Percentiles rank a stretch among this genome's conserved stretches.
These are phyloP conservation scores for Vigna mungo DNA, from an alignment of 306 rosid genomes.

Conservation along the genomic window DNA sequence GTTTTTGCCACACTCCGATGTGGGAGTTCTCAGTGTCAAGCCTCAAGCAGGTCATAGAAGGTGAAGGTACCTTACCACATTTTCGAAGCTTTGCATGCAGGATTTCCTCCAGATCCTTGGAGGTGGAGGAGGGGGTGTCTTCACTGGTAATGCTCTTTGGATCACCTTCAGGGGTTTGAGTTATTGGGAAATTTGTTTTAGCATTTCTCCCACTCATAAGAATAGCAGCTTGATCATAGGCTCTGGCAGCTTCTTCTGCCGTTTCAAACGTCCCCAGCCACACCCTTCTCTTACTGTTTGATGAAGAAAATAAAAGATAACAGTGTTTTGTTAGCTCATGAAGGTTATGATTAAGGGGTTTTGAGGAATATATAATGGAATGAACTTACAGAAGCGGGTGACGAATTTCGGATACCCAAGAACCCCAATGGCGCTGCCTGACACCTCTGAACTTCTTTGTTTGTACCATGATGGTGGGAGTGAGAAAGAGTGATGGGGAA, in stretches of 20 bases:
- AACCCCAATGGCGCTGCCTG: conserved; percentile 99
- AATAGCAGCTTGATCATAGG: conserved; percentile 97
- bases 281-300: conserved; percentile 88
- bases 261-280: conserved; percentile 99
- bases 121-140: conserved; percentile 37
- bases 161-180: conserved; percentile 51
- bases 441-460: conserved; percentile 98
- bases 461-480: conserved; percentile 69
- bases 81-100: conserved; percentile 81
- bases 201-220: conserved; percentile 95
- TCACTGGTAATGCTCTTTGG: conserved; percentile 11
- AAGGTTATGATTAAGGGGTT: background rate
- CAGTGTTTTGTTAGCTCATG: background rate
- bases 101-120: conserved; percentile 70
- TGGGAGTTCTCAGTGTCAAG: conserved; percentile 85
- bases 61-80: conserved; percentile 72
- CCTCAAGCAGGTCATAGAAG: conserved; percentile 92
- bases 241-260: conserved; percentile 96
- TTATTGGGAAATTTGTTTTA: conserved; percentile 85
- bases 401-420: conserved; percentile 99
- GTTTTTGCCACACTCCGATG: conserved; percentile 92
- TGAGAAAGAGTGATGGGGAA: conserved; percentile 29
- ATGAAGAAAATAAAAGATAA: background rate
- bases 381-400: conserved; percentile 82
- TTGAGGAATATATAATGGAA: background rate